A percentile compares a stretch with the other conserved stretches of the same genome.
phyloP scores from a whole-genome alignment of 805 yeast genomes.

The Metschnikowia aberdeeniae region DNA sequence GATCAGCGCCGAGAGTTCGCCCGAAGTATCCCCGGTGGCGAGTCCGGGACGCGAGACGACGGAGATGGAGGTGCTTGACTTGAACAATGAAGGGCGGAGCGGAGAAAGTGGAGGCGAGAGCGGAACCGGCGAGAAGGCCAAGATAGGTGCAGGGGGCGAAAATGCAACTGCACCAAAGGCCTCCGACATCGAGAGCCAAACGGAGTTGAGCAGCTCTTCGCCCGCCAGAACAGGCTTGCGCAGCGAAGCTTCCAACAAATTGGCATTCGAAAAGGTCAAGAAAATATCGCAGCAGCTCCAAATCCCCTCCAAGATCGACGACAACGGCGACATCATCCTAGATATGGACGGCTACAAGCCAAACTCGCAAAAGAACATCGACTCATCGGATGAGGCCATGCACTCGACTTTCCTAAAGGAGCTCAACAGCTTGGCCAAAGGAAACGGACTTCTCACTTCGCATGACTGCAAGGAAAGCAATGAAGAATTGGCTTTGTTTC shows the following conservation, averaged over 20 bases:
- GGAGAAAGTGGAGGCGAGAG: not conserved
- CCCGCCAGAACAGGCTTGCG: conserved; percentile 20
- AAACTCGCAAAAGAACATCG: conserved; percentile 64
- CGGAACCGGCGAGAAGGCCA: too few species aligned
- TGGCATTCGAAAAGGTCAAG: conserved; percentile 55
- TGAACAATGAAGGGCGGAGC: conserved; percentile 19
- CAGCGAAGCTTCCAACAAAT: conserved; percentile 12
- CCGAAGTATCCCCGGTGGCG: conserved; percentile 38
- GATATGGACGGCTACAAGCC: conserved; percentile 97
- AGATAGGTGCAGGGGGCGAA: not conserved
- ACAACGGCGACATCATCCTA: conserved; percentile 82
- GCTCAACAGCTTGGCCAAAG: conserved; percentile 32
- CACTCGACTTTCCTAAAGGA: conserved; percentile 74
- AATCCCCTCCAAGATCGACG: conserved; percentile 83
- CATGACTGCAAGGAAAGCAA: conserved; percentile 13
- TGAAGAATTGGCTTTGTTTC: conserved; percentile 29
- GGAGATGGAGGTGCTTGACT: conserved; percentile 36
- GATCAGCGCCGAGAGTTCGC: conserved; percentile 61
- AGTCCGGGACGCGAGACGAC: conserved; percentile 12
- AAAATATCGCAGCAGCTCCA: conserved; percentile 66
- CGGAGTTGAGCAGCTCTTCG: conserved; percentile 20
- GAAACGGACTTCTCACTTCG: conserved; percentile 12
- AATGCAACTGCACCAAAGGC: not conserved
- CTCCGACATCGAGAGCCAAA: conserved; percentile 28
- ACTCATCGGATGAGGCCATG: conserved; percentile 71